These are phyloP conservation scores for Leishmania tropica DNA, from an alignment of 208 protist species.

Conservation along the genomic window DNA sequence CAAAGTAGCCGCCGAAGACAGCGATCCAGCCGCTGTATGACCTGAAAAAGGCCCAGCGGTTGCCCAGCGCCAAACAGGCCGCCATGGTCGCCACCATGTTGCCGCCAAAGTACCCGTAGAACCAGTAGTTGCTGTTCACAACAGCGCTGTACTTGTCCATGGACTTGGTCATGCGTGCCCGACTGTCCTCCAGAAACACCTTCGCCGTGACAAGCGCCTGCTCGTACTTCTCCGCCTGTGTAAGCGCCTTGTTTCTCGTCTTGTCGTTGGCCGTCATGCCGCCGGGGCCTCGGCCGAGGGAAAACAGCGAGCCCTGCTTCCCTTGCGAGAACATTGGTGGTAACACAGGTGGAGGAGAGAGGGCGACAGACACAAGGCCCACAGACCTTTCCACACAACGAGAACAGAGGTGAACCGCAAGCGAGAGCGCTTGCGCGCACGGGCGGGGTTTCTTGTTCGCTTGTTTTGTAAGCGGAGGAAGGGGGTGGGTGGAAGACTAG, in stretches of 20 bases:
- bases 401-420: background rate
- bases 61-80: conserved; percentile 62
- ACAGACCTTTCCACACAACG: background rate
- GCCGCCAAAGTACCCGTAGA: conserved; percentile 83
- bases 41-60: conserved; percentile 66
- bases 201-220: conserved; percentile 70
- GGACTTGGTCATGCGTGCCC: conserved; percentile 44
- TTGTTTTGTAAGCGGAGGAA: background rate
- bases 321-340: conserved; percentile 43
- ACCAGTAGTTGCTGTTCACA: conserved; percentile 79
- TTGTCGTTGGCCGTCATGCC: conserved; percentile 11
- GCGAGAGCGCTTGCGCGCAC: background rate
- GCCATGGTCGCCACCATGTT: conserved; percentile 76
- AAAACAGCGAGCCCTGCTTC: conserved; percentile 11
- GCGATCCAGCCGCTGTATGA: conserved; percentile 79
- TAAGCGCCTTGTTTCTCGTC: conserved; percentile 43
- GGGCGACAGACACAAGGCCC: background rate
- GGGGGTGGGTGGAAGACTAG: background rate
- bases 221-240: conserved; percentile 64
- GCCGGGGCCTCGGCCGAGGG: background rate
- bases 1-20: conserved; percentile 77
- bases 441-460: background rate
- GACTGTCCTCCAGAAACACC: conserved; percentile 81
- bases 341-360: background rate
- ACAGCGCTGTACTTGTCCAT: conserved; percentile 67